Percentiles rank a stretch among this genome's conserved stretches.
Conservation (phyloP, 2,329 filamentous ascomycete genomes). For the Calycina herbarum region DNA sequence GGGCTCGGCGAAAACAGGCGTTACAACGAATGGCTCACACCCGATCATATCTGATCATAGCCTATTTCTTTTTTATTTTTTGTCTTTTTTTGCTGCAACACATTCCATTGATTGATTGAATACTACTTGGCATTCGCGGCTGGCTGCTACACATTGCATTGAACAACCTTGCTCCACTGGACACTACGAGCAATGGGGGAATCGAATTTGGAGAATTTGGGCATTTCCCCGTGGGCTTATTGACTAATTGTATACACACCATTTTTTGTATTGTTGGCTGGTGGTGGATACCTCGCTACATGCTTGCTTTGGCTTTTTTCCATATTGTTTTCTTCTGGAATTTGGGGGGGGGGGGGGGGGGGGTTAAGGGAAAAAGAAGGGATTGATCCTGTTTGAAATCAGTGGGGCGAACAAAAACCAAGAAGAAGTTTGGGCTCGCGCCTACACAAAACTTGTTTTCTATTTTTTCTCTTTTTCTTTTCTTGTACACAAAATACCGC, state of each 20-base stretch:
- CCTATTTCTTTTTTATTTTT: conserved; percentile 10
- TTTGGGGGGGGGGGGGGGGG: neutral
- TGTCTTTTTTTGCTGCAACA: neutral
- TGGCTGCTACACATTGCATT: conserved; percentile 11
- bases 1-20: conserved; percentile 19
- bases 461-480: neutral
- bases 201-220: conserved; percentile 12
- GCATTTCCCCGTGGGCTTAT: conserved; percentile 12
- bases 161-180: conserved; percentile 9
- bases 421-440: conserved; percentile 10
- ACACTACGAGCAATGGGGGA: conserved; percentile 9
- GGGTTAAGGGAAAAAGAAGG: neutral
- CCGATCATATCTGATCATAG: conserved; percentile 11
- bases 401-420: neutral
- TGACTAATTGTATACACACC: conserved; percentile 18
- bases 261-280: conserved; percentile 9
- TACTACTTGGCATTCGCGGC: conserved; percentile 15
- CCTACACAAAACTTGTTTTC: neutral
- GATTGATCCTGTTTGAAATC: neutral
- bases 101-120: conserved; percentile 12
- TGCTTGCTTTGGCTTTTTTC: neutral
- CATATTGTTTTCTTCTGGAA: neutral
- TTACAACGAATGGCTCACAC: conserved; percentile 14
- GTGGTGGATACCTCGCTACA: neutral
- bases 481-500: neutral